Conservation (phyloP, 176 grass and related monocot genomes). For the Carex kokanica region DNA sequence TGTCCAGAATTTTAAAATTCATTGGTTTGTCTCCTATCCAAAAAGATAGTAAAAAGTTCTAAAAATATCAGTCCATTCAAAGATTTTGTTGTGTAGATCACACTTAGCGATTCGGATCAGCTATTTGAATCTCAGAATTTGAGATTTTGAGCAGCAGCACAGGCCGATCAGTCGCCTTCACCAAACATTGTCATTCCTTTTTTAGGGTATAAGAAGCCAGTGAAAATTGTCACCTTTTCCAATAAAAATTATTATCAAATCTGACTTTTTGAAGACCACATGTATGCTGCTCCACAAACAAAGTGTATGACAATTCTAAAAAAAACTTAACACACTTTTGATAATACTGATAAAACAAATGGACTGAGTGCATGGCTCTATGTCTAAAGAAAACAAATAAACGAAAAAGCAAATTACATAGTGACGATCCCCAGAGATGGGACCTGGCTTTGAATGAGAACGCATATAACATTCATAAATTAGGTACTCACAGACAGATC, state of each 20-base stretch:
- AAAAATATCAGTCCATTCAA: background rate
- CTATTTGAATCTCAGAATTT: too few species aligned
- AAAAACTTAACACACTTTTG: background rate
- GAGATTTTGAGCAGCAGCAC: too few species aligned
- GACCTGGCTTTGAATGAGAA: background rate
- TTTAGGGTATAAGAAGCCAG: too few species aligned
- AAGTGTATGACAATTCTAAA: background rate
- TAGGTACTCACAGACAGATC: slow-evolving; percentile 1
- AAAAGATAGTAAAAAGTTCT: background rate
- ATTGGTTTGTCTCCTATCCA: background rate
- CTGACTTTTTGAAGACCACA: background rate
- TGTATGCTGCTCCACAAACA: background rate
- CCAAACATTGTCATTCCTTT: too few species aligned
- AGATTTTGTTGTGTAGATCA: too few species aligned
- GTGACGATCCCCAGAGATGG: background rate
- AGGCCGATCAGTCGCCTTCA: too few species aligned
- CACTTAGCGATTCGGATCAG: too few species aligned
- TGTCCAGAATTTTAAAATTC: background rate
- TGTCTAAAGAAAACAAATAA: background rate
- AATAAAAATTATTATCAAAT: background rate
- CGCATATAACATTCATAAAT: background rate
- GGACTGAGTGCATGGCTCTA: background rate
- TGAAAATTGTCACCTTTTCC: background rate
- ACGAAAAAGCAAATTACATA: background rate
- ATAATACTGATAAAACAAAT: background rate